phyloP scores from a whole-genome alignment of 768 basidiomycete species.

The Cystobasidiopsis lactophilus region DNA sequence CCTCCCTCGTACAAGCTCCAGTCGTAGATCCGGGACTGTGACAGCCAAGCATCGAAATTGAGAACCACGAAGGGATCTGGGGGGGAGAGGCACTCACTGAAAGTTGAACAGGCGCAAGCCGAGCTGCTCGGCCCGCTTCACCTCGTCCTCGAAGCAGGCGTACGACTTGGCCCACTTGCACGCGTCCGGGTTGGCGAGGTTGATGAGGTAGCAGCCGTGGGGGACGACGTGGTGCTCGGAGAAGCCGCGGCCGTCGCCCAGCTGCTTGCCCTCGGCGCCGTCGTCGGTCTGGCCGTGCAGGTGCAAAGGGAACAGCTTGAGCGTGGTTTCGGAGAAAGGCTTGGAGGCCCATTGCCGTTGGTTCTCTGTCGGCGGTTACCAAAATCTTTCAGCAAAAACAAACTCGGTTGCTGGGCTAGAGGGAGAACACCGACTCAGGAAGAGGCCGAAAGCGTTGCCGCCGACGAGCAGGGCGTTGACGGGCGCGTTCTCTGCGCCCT shows the following conservation, averaged over 20 bases:
- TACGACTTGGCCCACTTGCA: conserved; percentile 49
- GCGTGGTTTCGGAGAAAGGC: conserved; percentile 33
- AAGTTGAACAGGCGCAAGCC: conserved; percentile 60
- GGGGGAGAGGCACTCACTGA: conserved; percentile 36
- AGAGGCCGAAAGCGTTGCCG: conserved; percentile 63
- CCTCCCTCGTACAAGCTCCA: conserved; percentile 38
- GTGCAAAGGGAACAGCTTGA: conserved; percentile 33
- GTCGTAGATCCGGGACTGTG: conserved; percentile 62
- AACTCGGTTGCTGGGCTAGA: neutral
- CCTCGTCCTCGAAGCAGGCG: conserved; percentile 60
- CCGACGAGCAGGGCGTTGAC: conserved; percentile 37
- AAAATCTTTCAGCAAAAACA: neutral
- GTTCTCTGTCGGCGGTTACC: conserved; percentile 30
- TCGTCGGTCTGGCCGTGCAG: conserved; percentile 28
- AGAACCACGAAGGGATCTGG: neutral
- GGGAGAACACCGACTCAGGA: conserved; percentile 30
- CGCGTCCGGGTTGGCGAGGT: conserved; percentile 53
- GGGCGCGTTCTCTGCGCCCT: conserved; percentile 54
- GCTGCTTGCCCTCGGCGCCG: conserved; percentile 9
- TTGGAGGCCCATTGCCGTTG: conserved; percentile 60
- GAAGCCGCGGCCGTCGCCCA: conserved; percentile 28
- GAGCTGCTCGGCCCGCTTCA: conserved; percentile 32
- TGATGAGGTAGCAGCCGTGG: conserved; percentile 45
- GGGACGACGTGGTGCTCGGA: conserved; percentile 33
- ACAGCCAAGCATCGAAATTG: neutral